phyloP scores from a whole-genome alignment of 768 basidiomycete genomes.

The Serendipita sp. region DNA sequence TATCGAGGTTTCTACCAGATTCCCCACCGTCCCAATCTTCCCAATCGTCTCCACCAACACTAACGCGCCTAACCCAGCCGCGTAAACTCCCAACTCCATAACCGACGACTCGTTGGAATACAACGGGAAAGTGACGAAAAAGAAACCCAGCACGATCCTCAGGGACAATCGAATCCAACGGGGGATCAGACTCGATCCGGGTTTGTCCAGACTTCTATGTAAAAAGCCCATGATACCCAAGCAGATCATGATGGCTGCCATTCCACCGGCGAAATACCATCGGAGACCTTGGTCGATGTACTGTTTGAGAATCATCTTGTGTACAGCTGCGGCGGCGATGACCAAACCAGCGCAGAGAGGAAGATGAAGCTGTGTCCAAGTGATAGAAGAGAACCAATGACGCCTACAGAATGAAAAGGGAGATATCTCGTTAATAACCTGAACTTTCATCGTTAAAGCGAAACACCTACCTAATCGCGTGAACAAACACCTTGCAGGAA shows the following conservation, averaged over 20 bases:
- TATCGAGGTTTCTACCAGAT: background rate
- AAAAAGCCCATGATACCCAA: slow-evolving; percentile 8
- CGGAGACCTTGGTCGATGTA: background rate
- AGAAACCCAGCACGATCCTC: background rate
- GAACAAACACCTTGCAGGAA: slow-evolving; percentile 8
- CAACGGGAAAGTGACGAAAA: background rate
- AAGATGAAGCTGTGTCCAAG: slow-evolving; percentile 4
- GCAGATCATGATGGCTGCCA: slow-evolving; percentile 6
- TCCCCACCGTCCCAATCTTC: background rate
- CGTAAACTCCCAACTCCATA: background rate
- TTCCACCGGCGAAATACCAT: slow-evolving; percentile 4
- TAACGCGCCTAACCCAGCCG: background rate
- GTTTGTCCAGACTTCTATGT: slow-evolving; percentile 7
- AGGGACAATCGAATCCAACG: background rate
- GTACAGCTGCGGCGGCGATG: background rate
- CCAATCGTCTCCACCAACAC: background rate
- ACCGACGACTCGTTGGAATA: background rate
- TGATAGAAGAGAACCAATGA: slow-evolving; percentile 6
- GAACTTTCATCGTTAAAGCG: background rate
- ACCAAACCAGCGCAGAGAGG: slow-evolving; percentile 6
- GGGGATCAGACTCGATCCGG: background rate
- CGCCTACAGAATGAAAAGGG: background rate
- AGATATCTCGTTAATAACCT: background rate
- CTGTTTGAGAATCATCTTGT: background rate
- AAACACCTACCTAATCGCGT: slow-evolving; percentile 3